These are phyloP conservation scores for Exophiala lecanii-corni DNA, from an alignment of 2,329 filamentous ascomycete genomes.

Conservation along the genomic window DNA sequence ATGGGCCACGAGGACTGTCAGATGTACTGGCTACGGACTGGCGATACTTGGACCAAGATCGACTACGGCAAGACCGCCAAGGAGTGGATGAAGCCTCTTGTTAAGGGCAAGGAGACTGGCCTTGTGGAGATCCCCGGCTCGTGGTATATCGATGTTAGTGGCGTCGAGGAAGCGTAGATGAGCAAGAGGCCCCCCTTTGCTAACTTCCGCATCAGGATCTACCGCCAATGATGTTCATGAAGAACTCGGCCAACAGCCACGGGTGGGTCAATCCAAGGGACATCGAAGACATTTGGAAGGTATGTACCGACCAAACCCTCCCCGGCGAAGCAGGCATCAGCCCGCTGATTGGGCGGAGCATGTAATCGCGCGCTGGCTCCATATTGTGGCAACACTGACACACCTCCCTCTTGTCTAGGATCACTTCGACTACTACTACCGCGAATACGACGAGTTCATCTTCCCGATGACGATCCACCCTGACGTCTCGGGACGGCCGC, in stretches of 20 bases:
- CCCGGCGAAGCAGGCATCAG: constrained; percentile 34
- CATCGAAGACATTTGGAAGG: constrained; percentile 51
- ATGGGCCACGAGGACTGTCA: constrained; percentile 44
- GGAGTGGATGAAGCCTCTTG: constrained; percentile 46
- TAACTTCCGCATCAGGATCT: no score
- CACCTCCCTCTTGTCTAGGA: constrained; percentile 45
- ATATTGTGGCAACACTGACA: not conserved
- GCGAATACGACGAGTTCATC: constrained; percentile 71
- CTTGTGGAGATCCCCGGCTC: constrained; percentile 42
- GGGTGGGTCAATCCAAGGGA: constrained; percentile 57
- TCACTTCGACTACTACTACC: constrained; percentile 64
- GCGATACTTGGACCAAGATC: constrained; percentile 43
- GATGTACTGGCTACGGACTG: constrained; percentile 41
- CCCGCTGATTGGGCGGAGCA: no score
- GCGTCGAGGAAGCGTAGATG: no score
- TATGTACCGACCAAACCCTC: constrained; percentile 3
- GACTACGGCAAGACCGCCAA: constrained; percentile 40
- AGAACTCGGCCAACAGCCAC: constrained; percentile 46
- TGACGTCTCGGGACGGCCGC: constrained; percentile 66
- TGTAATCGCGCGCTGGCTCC: not conserved
- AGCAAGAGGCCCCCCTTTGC: no score
- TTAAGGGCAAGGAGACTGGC: constrained; percentile 40
- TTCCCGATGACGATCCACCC: constrained; percentile 76
- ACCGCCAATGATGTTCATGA: constrained; percentile 40
- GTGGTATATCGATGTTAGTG: constrained; percentile 44